Percentiles rank a stretch among this genome's conserved stretches.
Evolutionary conservation across 129 eudicot genomes (phyloP).

Genomic region (Logfia minima): DNA sequence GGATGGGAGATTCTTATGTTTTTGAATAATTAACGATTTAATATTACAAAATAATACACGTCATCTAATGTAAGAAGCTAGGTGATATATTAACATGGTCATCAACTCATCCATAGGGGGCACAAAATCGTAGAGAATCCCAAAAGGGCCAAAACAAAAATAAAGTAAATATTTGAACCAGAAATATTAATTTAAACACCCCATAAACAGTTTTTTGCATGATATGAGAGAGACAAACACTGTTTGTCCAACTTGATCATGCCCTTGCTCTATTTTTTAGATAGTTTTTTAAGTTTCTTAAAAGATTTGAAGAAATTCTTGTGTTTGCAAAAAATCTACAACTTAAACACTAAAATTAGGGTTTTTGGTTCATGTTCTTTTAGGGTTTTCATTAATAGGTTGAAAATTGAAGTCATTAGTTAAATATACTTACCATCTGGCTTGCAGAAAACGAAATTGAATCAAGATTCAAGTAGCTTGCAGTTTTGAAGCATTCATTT

Average conservation of each 20-base stretch:
- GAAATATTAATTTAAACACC: slow-evolving; percentile 34
- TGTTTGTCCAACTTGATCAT: slow-evolving; percentile 25
- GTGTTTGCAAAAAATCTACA: background rate
- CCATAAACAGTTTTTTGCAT: slow-evolving; percentile 60
- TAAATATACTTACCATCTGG: slow-evolving; percentile 32
- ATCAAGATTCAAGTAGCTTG: slow-evolving; percentile 38
- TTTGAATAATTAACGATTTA: background rate
- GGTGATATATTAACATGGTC: slow-evolving; percentile 30
- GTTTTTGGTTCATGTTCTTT: slow-evolving; percentile 26
- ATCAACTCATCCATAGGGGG: slow-evolving; percentile 44
- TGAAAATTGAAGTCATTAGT: slow-evolving; percentile 8
- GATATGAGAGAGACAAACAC: slow-evolving; percentile 50
- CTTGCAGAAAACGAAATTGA: slow-evolving; percentile 27
- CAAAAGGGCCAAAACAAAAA: slow-evolving; percentile 45
- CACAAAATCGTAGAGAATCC: slow-evolving; percentile 60
- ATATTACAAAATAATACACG: slow-evolving; percentile 14
- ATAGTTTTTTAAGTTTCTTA: background rate
- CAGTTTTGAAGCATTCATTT: slow-evolving; percentile 34
- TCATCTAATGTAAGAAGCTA: slow-evolving; percentile 23
- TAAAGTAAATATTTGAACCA: slow-evolving; percentile 39
- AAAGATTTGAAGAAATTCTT: slow-evolving; percentile 19
- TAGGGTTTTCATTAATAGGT: slow-evolving; percentile 26
- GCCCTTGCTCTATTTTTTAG: slow-evolving; percentile 7
- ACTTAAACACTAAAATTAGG: slow-evolving; percentile 16
- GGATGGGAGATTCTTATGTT: background rate